Evolutionary conservation across 2,329 filamentous ascomycete species (phyloP).

Genomic region (Hypoxylon sp.): DNA sequence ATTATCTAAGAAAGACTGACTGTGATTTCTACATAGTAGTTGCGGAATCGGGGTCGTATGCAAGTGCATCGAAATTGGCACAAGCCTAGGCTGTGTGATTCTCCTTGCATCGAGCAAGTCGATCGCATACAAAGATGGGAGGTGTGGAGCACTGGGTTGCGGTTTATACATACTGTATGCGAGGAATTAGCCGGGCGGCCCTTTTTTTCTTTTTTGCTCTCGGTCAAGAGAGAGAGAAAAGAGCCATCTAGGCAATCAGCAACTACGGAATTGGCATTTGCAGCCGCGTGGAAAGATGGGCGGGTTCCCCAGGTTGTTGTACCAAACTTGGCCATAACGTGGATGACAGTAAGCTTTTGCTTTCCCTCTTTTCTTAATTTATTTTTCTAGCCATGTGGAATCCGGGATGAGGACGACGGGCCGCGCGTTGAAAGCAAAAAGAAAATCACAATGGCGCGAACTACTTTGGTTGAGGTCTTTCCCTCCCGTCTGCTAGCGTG

Average conservation of each 20-base stretch:
- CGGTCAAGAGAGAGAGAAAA: conserved; percentile 17
- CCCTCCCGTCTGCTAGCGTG: conserved; percentile 12
- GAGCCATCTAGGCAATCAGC: conserved; percentile 22
- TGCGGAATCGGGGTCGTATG: conserved; percentile 14
- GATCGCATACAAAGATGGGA: conserved; percentile 27
- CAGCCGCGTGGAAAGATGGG: conserved; percentile 20
- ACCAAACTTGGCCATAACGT: conserved; percentile 17
- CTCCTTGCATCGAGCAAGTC: conserved; percentile 36
- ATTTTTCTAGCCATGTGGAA: conserved; percentile 29
- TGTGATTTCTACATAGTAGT: not conserved
- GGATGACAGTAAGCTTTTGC: conserved; percentile 14
- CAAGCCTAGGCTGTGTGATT: conserved; percentile 41
- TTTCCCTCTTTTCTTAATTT: no score
- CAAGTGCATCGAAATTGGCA: conserved; percentile 37
- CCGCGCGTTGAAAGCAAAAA: conserved; percentile 22
- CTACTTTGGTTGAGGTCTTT: conserved; percentile 12
- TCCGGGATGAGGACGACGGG: conserved; percentile 20
- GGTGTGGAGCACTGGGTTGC: conserved; percentile 12
- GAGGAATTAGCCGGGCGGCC: conserved; percentile 32
- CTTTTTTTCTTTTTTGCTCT: conserved; percentile 12
- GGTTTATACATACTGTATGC: conserved; percentile 17
- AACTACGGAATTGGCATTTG: conserved; percentile 21
- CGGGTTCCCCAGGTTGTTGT: conserved; percentile 30
- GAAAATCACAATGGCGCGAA: conserved; percentile 22
- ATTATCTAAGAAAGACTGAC: conserved; percentile 4